Percentiles rank a stretch among this genome's conserved stretches.
phyloP scores from a whole-genome alignment of 768 basidiomycete genomes.

The Suillus discolor region DNA sequence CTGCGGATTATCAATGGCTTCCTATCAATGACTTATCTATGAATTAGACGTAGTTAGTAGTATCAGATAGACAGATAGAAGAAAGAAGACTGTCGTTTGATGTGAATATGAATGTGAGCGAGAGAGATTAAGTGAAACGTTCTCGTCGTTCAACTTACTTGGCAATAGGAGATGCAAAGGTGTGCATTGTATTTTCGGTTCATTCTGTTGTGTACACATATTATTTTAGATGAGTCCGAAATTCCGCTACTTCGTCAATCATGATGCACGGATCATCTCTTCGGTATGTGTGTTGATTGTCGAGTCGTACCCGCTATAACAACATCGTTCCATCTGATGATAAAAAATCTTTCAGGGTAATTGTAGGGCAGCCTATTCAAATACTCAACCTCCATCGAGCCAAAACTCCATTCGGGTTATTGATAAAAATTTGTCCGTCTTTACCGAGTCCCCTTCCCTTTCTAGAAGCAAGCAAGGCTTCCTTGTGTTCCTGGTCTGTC shows the following conservation, averaged over 20 bases:
- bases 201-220: too few species aligned
- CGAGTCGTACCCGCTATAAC: too few species aligned
- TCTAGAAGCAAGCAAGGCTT: neutral
- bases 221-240: too few species aligned
- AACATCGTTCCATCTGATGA: neutral
- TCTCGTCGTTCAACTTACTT: too few species aligned
- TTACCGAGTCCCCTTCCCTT: neutral
- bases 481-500: neutral
- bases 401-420: neutral
- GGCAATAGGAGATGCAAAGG: too few species aligned
- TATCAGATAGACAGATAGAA: neutral
- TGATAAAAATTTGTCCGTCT: neutral
- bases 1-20: neutral
- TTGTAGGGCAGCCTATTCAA: neutral
- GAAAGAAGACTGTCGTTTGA: too few species aligned
- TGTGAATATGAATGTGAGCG: too few species aligned
- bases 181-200: too few species aligned
- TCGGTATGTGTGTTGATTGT: too few species aligned
- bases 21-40: neutral
- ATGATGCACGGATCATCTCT: too few species aligned
- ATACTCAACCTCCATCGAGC: neutral
- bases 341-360: neutral
- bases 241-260: too few species aligned
- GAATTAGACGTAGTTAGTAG: neutral
- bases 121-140: too few species aligned